phyloP scores from a whole-genome alignment of 2,329 filamentous ascomycete genomes.

The Eutypa lata region DNA sequence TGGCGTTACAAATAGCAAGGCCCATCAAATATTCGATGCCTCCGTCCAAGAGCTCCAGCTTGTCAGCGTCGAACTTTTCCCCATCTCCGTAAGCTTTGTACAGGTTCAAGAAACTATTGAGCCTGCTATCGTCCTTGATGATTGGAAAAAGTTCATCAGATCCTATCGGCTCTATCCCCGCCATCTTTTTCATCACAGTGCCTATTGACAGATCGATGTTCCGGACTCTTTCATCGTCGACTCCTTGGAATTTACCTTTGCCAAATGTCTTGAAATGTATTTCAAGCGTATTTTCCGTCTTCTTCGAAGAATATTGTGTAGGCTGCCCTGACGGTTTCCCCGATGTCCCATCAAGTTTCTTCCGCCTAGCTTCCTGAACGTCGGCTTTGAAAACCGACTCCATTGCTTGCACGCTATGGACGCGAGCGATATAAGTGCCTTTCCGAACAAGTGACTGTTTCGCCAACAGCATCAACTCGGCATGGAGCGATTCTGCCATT shows the following conservation, averaged over 20 bases:
- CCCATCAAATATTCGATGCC: neutral
- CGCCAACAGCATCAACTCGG: neutral
- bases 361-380: neutral
- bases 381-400: neutral
- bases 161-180: no score
- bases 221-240: constrained; percentile 1
- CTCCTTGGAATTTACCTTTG: neutral
- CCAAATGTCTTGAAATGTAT: neutral
- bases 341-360: neutral
- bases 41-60: neutral
- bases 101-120: no score
- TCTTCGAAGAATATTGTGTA: neutral
- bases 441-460: neutral
- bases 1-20: neutral
- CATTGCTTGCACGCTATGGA: neutral
- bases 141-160: no score
- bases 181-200: neutral
- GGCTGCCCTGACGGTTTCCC: neutral
- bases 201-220: neutral
- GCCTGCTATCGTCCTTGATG: neutral
- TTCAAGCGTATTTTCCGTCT: neutral
- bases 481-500: neutral
- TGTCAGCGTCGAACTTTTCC: neutral
- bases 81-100: neutral
- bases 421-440: neutral